Base-by-base conservation (phyloP, 192 early-diverging fungal species). In the Backusella psychrophila region DNA sequence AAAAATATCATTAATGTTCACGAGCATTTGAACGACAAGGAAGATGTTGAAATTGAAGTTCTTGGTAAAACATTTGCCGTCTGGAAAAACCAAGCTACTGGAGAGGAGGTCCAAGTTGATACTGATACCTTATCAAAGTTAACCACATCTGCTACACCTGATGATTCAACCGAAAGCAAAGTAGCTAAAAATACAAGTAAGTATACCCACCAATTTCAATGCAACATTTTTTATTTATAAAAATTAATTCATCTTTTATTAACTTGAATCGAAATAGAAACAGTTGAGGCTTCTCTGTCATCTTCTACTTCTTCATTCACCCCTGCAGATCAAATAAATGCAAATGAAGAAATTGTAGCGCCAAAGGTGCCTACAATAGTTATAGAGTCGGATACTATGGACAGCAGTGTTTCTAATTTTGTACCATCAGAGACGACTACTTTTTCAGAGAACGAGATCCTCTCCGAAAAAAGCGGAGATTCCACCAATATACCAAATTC, bases 41-140 rank as follows among this genome's bases (percentile, higher is more conserved):
- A 71, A 23, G 70, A 71, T 26, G 44, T 71, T 46, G 70, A 71
- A 44, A 71, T 71, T 26, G 23, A 41, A 4, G 23, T 41, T 23
- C 15, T 71, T 71, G 70, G 70, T 31, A 71, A 49, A 33, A 71
- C 46, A 33, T 71, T 71, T 31, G 29, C 70, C 6, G 70, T 71
- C 2, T 71, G 70, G 70, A 71, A 71, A 49, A 44, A 49, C 26
- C 11, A 14, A 26, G 23, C 12, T 63, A 63, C 7, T 63, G 56
- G 56, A 63, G 21, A 63, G 4, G 56, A 63, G 3, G 12, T 4
- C 29, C 23, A 63, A 4, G 56, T 29, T 29, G 21, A 63, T 63
- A 3, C 9, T 1, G 56, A 26, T 63, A 12, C 23, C 21, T 14
- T 63, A 29, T 29, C 56, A 8, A 63, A 29, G 9, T 26, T 9